Evolutionary conservation across 2,329 filamentous ascomycete species (phyloP).

Genomic region (Dactylonectria estremocensis): DNA sequence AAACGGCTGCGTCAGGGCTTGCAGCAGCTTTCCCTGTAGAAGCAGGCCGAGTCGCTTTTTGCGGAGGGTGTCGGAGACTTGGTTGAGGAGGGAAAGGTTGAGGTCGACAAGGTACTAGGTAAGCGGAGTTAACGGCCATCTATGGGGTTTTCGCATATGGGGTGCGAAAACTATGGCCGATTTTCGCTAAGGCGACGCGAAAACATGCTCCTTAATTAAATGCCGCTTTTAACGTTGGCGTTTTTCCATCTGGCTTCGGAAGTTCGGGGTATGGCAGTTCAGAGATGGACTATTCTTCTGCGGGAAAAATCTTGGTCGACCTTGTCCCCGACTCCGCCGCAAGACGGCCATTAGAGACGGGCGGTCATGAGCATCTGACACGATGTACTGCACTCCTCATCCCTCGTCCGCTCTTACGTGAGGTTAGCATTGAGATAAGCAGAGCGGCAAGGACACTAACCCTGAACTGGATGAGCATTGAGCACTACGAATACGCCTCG

Average conservation of each 20-base stretch:
- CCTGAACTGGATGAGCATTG: conserved; percentile 24
- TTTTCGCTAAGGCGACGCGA: conserved; percentile 33
- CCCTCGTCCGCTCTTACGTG: conserved; percentile 22
- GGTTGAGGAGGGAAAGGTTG: conserved; percentile 26
- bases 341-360: conserved; percentile 15
- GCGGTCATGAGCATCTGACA: background rate
- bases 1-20: background rate
- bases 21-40: background rate
- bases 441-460: conserved; percentile 28
- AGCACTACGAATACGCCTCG: conserved; percentile 26
- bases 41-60: conserved; percentile 4
- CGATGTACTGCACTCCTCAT: background rate
- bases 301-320: conserved; percentile 1
- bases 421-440: conserved; percentile 20
- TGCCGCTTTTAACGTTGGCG: conserved; percentile 25
- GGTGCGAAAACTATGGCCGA: conserved; percentile 31
- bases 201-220: conserved; percentile 24
- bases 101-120: conserved; percentile 22
- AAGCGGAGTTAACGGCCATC: conserved; percentile 33
- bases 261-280: background rate
- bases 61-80: conserved; percentile 19
- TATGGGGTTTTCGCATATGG: conserved; percentile 31
- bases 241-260: background rate
- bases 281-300: background rate
- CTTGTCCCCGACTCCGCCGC: conserved; percentile 1